These are phyloP conservation scores for Hanseniaspora vineae DNA, from an alignment of 805 yeast genomes.

Conservation along the genomic window DNA sequence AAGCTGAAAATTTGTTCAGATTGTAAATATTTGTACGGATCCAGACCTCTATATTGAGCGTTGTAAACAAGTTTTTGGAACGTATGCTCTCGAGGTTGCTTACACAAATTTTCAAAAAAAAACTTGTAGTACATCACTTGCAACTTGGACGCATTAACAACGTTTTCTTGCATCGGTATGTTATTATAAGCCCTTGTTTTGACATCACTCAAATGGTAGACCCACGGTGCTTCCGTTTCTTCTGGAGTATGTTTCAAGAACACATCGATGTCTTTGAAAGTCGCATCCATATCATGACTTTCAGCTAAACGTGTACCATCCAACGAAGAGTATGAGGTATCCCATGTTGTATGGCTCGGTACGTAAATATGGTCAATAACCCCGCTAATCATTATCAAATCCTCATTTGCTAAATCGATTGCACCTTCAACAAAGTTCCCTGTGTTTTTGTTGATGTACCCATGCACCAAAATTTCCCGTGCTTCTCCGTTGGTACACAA, in stretches of 20 bases:
- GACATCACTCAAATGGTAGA: constrained; percentile 34
- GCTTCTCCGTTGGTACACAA: constrained; percentile 38
- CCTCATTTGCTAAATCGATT: constrained; percentile 12
- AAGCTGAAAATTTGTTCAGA: constrained; percentile 28
- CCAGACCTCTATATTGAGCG: constrained; percentile 32
- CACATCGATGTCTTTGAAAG: neutral
- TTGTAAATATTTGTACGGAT: constrained; percentile 36
- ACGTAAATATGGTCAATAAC: constrained; percentile 40
- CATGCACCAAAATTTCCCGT: constrained; percentile 50
- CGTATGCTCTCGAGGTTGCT: constrained; percentile 15
- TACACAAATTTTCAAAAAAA: constrained; percentile 30
- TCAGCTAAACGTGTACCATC: neutral
- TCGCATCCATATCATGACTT: neutral
- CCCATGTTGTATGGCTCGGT: constrained; percentile 4
- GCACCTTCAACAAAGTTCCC: constrained; percentile 6
- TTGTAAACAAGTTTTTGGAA: constrained; percentile 34
- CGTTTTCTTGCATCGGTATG: constrained; percentile 38
- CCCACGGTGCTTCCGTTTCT: constrained; percentile 1
- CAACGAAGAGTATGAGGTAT: neutral
- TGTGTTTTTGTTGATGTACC: constrained; percentile 27
- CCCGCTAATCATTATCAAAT: constrained; percentile 43
- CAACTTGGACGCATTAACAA: constrained; percentile 34
- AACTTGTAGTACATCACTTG: constrained; percentile 51
- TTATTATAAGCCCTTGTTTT: constrained; percentile 40
- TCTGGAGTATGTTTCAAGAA: constrained; percentile 1